phyloP scores from a whole-genome alignment of 345 rosid genomes.

The Fremontodendron californicum region DNA sequence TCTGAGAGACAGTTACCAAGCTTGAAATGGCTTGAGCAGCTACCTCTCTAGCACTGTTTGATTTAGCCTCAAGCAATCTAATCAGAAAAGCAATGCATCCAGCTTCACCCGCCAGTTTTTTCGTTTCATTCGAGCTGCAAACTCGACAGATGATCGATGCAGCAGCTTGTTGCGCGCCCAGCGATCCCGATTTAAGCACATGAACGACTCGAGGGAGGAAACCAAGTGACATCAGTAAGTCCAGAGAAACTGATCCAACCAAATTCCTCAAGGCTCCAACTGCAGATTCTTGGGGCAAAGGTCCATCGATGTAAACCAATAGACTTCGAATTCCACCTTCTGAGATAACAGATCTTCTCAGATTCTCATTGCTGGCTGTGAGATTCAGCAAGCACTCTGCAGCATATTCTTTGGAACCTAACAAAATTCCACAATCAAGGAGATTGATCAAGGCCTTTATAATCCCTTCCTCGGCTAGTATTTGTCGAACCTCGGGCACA shows the following conservation, averaged over 20 bases:
- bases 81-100: slow-evolving; percentile 72
- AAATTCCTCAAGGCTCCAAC: slow-evolving; percentile 72
- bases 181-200: slow-evolving; percentile 75
- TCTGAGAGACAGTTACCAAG: no score
- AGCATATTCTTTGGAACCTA: no score
- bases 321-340: slow-evolving; percentile 70
- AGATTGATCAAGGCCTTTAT: slow-evolving; percentile 64
- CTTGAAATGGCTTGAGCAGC: no score
- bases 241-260: slow-evolving; percentile 51
- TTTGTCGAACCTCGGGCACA: slow-evolving; percentile 75
- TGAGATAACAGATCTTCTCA: no score
- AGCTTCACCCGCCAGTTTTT: slow-evolving; percentile 67
- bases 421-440: slow-evolving; percentile 65
- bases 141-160: slow-evolving; percentile 72
- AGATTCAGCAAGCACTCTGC: no score
- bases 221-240: slow-evolving; percentile 38
- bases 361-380: no score
- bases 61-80: slow-evolving; percentile 65
- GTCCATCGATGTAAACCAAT: slow-evolving; percentile 65
- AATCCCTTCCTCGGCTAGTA: slow-evolving; percentile 74
- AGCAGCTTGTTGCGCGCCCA: slow-evolving; percentile 77
- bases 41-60: slow-evolving; percentile 53
- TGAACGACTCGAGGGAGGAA: slow-evolving; percentile 70
- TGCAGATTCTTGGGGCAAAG: no score
- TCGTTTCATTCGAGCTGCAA: slow-evolving; percentile 50